These are phyloP conservation scores for Boletellus ananas DNA, from an alignment of 768 basidiomycete genomes.

Conservation along the genomic window DNA sequence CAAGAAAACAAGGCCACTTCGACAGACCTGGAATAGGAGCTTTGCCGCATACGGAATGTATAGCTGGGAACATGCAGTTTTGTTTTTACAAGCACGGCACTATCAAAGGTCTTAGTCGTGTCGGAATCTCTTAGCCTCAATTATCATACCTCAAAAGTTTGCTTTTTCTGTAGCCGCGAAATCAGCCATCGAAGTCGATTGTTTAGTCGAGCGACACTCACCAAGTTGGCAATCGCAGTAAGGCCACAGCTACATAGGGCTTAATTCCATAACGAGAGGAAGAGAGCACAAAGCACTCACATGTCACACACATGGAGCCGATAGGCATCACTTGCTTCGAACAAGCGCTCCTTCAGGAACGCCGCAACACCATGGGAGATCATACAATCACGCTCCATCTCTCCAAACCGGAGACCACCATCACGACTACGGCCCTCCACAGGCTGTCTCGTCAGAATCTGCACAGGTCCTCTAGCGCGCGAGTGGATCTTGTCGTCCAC, in stretches of 20 bases:
- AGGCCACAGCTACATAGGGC: conserved; percentile 70
- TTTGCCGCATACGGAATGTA: conserved; percentile 98
- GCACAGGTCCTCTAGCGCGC: conserved; percentile 93
- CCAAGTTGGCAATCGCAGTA: conserved; percentile 94
- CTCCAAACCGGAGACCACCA: conserved; percentile 98
- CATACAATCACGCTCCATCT: conserved; percentile 99
- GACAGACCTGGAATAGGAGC: conserved; percentile 83
- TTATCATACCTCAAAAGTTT: conserved; percentile 79
- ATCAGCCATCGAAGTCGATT: conserved; percentile 9
- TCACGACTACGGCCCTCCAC: conserved; percentile 99
- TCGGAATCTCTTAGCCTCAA: neutral
- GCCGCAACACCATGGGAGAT: conserved; percentile 98
- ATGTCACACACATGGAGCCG: conserved; percentile 96
- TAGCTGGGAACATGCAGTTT: conserved; percentile 87
- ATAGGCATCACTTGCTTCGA: conserved; percentile 91
- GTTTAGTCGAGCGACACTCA: conserved; percentile 36
- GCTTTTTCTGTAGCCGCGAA: conserved; percentile 69
- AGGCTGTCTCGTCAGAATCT: conserved; percentile 95
- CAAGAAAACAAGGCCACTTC: neutral
- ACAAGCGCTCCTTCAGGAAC: conserved; percentile 96
- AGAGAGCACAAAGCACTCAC: conserved; percentile 43
- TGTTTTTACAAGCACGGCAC: conserved; percentile 97
- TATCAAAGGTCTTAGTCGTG: conserved; percentile 18
- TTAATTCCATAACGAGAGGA: conserved; percentile 7
- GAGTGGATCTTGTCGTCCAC: conserved; percentile 99